Base-by-base conservation (phyloP, 129 eudicot species). In the Kitagawia praeruptora region DNA sequence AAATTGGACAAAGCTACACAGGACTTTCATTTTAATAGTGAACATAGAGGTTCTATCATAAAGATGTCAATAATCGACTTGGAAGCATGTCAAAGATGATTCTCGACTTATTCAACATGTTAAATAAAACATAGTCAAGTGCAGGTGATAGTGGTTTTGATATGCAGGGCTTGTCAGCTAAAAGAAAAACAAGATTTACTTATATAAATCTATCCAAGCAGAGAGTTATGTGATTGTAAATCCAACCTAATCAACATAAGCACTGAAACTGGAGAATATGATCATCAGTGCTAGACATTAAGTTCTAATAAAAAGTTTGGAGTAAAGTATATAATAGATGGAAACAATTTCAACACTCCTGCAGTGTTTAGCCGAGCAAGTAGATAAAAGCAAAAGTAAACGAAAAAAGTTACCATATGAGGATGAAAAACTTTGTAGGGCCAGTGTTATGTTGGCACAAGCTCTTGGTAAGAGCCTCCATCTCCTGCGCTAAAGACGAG, bases 401-500 rank as follows among this genome's bases (percentile, higher is more conserved):
- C 8, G 54, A 8, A 73, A 45, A 56, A 19, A 18, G 6, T 4
- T 51, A 51, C 56, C 79, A 51, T 63, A 81, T 42, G 4, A 61
- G 7, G 12, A 70, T 31, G 38, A 12, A 19, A 10, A 37, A 75
- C 11, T 41, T 38, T 53, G 8, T 6, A 25, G 13, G 27, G 23
- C 66, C 47, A 27, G 42, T 44, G 13, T 87, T 80, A 87, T 14
- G 87, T 81, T 25, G 86, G 85, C 18, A 81, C 69, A 34, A 61
- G 82, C 34, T 48, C 84, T 51, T 21, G 69, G 75, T 44, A 76
- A 58, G 78, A 70, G 78, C 51, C 38, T 56, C 47, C 28, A 1
- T 37, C 47, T 0, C 82, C 75, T 66, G 77, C 64, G 66, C 31
- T 46, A 77, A 37, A 31, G 78, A 79, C 25, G 74, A 79, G 48